Evolutionary conservation across 2,329 filamentous ascomycete genomes (phyloP), one percentile per base, ranked within the genome.

Genomic region (Microcyclosporella mali): DNA sequence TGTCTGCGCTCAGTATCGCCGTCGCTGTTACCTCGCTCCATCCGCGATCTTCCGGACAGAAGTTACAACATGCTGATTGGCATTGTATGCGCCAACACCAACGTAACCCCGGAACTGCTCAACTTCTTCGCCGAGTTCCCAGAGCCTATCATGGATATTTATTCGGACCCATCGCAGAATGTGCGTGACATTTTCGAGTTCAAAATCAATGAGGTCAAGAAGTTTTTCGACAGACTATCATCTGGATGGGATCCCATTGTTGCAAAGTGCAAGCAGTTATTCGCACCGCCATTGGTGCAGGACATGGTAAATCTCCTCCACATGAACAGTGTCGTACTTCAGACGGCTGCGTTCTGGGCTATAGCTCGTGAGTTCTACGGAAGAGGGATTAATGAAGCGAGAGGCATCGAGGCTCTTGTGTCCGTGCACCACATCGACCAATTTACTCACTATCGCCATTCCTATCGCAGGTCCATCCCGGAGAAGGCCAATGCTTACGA

Each of bases 211-310:
- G 17, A 30, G 3, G 49, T 61, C 16, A 47, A 44, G 7, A 33
- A 39, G 8, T 60, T 60, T 36, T 33, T 63, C 14, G 18, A 33
- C 4, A 35, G 31, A 4, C 27, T 69, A 50, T 49, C 44, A 41
- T 31, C 29, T 37, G 27, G 57, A 45, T 51, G 47, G 49, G 43
- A 54, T 2, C 25, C 14, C 6, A 12, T 63, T 8, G 37, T 49
- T 2, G 10, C 43, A 8, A 31, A 33, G 25, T 53, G 64, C 42
- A 53, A 47, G 18, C 28, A 34, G 15, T 64, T 70, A 31, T 59
- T 61, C 2, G 75, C 71, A 51, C 79, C 79, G 3, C 73, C 79
- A 4, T 61, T 80, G n/a, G 69, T 77, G 27, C 67, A 70, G 40
- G 80, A 84, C 52, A 61, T 84, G 19, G 58, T 69, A 3, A 56